Base-by-base conservation (phyloP, 2,329 filamentous ascomycete species). In the Ophiostoma pallidulum region DNA sequence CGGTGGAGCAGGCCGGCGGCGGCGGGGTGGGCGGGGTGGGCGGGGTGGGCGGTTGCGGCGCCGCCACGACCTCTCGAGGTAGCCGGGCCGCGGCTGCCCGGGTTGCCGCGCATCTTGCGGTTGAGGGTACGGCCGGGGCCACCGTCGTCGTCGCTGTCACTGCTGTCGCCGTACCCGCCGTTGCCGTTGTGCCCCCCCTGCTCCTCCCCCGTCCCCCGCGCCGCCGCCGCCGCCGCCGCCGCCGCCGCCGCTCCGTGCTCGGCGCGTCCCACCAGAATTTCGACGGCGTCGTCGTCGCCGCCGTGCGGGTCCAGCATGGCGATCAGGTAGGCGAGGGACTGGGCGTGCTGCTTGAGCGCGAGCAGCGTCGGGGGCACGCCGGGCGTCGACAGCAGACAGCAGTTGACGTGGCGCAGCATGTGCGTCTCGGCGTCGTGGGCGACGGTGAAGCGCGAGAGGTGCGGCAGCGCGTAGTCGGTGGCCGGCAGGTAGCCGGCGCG, bases 271-370 rank as follows among this genome's bases (percentile, higher is more conserved):
- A 40, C 29, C 14, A 32, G 28, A 22, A 48, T 50, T 9, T 45
- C 45, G 10, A 39, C 58, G 2, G 45, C 29, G 4, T 46, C 48
- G 16, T 37, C 33, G 8, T 44, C 38, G 24, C 57, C 2, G 55
- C 53, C 9, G 52, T 54, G 7, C 4, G 74, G 64, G 3, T 64
- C 66, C 10, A 80, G 59, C 36, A 65, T 61, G 3, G 66, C 65
- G 51, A 81, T 77, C 41, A 80, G 65, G 13, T 71, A 66, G 29
- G 66, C 62, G 14, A 81, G 67, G n/a, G 73, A 71, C 46, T 80
- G 77, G 0, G 75, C 74, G 52, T 81, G 77, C 56, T 77, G 71
- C 59, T 81, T 81, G 31, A 81, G 65, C 1, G 74, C 66, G 1
- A 73, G 62, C n/a, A 81, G 64, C 0, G 75, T 79, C 2, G 76